A percentile compares a stretch with the other conserved stretches of the same genome.
Conservation (phyloP, 2,329 filamentous ascomycete genomes). For the Hymenoscyphus fraxineus region DNA sequence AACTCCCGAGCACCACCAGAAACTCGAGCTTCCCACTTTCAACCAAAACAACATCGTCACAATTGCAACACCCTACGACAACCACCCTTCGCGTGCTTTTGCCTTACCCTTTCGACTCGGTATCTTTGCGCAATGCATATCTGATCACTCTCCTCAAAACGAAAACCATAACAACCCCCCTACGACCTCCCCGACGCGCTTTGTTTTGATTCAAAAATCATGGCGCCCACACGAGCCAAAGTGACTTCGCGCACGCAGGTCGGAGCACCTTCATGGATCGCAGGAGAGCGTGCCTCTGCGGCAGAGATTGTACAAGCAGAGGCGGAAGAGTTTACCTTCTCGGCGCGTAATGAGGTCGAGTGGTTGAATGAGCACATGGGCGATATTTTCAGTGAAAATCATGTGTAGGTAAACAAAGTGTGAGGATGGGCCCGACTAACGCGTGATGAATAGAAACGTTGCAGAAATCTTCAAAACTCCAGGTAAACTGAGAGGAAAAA, state of each 20-base stretch:
- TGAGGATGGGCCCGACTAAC: constrained; percentile 18
- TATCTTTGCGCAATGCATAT: constrained; percentile 25
- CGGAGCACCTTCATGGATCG: constrained; percentile 81
- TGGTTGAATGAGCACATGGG: constrained; percentile 99
- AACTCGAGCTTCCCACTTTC: not conserved
- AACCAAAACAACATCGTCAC: constrained; percentile 5
- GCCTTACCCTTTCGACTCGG: constrained; percentile 15
- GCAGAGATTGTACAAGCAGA: constrained; percentile 74
- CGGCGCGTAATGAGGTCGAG: constrained; percentile 88
- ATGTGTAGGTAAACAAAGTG: constrained; percentile 63
- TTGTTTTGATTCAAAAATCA: constrained; percentile 32
- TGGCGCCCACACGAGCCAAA: constrained; percentile 36
- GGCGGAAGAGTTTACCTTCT: constrained; percentile 88
- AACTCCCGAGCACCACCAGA: constrained; percentile 1
- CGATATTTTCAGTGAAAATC: constrained; percentile 82
- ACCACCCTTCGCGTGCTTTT: constrained; percentile 16
- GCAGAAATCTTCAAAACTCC: constrained; percentile 95
- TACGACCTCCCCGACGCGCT: constrained; percentile 27
- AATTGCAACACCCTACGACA: constrained; percentile 12
- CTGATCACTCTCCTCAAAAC: constrained; percentile 14
- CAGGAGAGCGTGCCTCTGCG: constrained; percentile 76
- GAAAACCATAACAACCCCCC: not conserved
- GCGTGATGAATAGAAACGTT: constrained; percentile 63
- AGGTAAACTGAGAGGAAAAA: constrained; percentile 77
- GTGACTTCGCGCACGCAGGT: constrained; percentile 58